These are phyloP conservation scores for Stephania cephalantha DNA, from an alignment of 164 flowering plant species.

Conservation along the genomic window DNA sequence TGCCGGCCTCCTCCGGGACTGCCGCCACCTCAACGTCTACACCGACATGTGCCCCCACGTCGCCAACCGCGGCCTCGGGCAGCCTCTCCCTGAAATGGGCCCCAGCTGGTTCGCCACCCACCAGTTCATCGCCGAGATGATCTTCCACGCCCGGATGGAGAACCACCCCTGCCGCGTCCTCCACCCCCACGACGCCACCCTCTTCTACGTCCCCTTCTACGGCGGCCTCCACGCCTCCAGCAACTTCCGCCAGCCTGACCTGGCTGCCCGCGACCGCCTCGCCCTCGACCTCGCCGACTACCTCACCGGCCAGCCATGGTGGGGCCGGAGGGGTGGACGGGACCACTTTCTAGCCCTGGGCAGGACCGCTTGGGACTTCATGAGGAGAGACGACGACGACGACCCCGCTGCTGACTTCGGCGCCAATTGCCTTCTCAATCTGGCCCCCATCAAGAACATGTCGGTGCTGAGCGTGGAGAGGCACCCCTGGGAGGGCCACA, in stretches of 20 bases:
- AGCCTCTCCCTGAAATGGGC: conserved; percentile 17
- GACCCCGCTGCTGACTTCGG: conserved; percentile 36
- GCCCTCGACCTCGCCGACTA: conserved; percentile 32
- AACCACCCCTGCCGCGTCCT: conserved; percentile 28
- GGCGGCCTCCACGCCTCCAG: conserved; percentile 42
- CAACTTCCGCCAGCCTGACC: conserved; percentile 33
- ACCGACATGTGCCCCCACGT: conserved; percentile 58
- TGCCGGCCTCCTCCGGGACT: conserved; percentile 30
- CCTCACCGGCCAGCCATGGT: conserved; percentile 22
- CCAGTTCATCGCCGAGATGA: conserved; percentile 55
- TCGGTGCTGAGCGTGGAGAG: conserved; percentile 64
- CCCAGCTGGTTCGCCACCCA: conserved; percentile 43
- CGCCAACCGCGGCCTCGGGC: conserved; percentile 48
- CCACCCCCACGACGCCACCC: conserved; percentile 14
- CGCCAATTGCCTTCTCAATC: conserved; percentile 31
- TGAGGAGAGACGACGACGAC: conserved; percentile 32
- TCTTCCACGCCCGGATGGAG: conserved; percentile 37
- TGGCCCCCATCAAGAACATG: conserved; percentile 39
- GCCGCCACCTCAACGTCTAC: conserved; percentile 37
- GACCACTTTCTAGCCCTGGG: conserved; percentile 60
- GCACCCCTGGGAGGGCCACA: conserved; percentile 45
- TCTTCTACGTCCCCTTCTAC: conserved; percentile 33
- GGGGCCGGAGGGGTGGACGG: conserved; percentile 31
- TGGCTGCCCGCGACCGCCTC: conserved; percentile 25
- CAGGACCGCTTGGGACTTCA: conserved; percentile 66